phyloP scores from a whole-genome alignment of 1,139 yeast genomes.

The Hyphopichia pseudoburtonii region DNA sequence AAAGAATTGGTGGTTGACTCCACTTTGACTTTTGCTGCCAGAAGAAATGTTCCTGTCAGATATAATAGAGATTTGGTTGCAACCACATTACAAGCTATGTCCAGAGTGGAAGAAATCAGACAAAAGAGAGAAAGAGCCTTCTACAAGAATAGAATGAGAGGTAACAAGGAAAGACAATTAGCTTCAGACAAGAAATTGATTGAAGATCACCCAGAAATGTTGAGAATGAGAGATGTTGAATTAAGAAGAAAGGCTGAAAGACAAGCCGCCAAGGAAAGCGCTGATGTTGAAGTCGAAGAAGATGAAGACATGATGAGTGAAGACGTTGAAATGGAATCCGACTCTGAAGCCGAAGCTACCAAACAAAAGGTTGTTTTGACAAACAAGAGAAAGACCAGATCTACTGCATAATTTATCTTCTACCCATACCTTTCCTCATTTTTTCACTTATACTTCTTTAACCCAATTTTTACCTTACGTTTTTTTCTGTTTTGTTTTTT shows the following conservation, averaged over 20 bases:
- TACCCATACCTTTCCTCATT: neutral
- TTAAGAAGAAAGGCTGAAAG: conserved; percentile 77
- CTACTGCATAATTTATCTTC: conserved; percentile 1
- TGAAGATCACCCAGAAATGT: conserved; percentile 81
- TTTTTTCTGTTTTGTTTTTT: too few species aligned
- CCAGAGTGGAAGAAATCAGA: conserved; percentile 94
- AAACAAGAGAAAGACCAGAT: conserved; percentile 56
- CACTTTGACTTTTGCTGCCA: conserved; percentile 91
- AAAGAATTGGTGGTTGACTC: conserved; percentile 97
- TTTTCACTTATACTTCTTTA: neutral
- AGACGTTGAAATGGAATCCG: conserved; percentile 45
- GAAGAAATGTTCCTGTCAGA: conserved; percentile 97
- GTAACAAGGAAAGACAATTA: conserved; percentile 84
- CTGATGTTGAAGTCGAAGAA: conserved; percentile 39
- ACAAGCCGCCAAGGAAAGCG: conserved; percentile 58
- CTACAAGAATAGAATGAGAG: conserved; percentile 99
- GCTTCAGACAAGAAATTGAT: conserved; percentile 87
- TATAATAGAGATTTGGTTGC: conserved; percentile 95
- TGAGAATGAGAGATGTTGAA: conserved; percentile 92
- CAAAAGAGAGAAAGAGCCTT: conserved; percentile 96
- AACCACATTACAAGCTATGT: conserved; percentile 92
- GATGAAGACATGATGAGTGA: conserved; percentile 40
- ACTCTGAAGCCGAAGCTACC: conserved; percentile 38
- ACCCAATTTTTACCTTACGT: neutral
- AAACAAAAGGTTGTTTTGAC: conserved; percentile 77